These are phyloP conservation scores for Angophora floribunda DNA, from an alignment of 345 rosid species.

Conservation along the genomic window DNA sequence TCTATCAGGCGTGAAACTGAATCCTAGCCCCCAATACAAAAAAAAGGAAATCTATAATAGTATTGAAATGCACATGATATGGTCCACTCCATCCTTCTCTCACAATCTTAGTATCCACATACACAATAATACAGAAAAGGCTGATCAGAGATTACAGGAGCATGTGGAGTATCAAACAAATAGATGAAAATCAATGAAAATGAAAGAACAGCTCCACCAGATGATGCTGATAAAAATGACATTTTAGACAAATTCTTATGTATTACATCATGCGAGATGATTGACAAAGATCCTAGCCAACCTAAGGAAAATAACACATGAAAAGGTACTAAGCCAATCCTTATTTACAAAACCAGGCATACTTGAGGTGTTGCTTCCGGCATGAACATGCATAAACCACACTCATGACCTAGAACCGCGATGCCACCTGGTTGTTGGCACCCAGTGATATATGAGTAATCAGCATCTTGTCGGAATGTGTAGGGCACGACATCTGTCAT, in stretches of 20 bases:
- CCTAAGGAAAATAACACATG: neutral
- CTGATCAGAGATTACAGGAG: neutral
- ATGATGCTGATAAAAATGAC: neutral
- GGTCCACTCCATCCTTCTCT: neutral
- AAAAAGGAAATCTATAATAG: neutral
- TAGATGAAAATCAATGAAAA: neutral
- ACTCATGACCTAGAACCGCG: slow-evolving; percentile 64
- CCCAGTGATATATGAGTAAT: slow-evolving; percentile 79
- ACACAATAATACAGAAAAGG: neutral
- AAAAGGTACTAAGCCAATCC: neutral
- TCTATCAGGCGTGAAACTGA: neutral
- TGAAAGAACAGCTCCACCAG: neutral
- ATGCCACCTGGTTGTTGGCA: slow-evolving; percentile 96
- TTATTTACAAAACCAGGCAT: slow-evolving; percentile 7
- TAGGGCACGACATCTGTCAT: slow-evolving; percentile 96
- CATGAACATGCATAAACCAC: slow-evolving; percentile 98
- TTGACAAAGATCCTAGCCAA: neutral
- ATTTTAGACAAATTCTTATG: neutral
- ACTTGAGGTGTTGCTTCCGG: slow-evolving; percentile 76
- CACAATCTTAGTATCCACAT: neutral
- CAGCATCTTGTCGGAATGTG: slow-evolving; percentile 82
- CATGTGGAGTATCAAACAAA: neutral
- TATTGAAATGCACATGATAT: neutral
- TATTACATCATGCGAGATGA: neutral
- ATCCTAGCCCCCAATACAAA: neutral